Percentiles rank a stretch among this genome's conserved stretches.
phyloP scores from a whole-genome alignment of 1,284 basidiomycete species.

The Papiliotrema fonsecae region DNA sequence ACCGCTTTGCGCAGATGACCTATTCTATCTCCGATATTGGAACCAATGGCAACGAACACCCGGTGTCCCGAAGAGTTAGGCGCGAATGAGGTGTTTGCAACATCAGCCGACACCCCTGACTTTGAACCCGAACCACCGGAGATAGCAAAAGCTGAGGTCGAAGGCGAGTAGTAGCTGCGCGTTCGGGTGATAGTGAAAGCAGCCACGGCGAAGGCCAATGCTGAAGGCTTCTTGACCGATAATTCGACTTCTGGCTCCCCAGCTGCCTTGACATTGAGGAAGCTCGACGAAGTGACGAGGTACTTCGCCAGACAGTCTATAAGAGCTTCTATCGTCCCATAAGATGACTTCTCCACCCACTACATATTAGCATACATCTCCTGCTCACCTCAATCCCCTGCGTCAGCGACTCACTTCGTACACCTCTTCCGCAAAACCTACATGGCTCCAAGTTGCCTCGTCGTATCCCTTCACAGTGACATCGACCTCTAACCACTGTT shows the following conservation, averaged over 20 bases:
- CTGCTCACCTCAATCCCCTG: background rate
- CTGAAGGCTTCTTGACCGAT: slow-evolving; percentile 2
- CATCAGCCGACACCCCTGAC: too few relatives aligned
- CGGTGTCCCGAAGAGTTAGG: background rate
- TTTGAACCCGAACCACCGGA: too few relatives aligned
- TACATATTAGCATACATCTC: slow-evolving; percentile 13
- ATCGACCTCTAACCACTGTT: slow-evolving; percentile 65
- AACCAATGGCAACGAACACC: slow-evolving; percentile 71
- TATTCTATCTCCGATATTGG: slow-evolving; percentile 84
- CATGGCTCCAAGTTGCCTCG: slow-evolving; percentile 46
- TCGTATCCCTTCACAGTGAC: slow-evolving; percentile 47
- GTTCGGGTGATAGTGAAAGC: background rate
- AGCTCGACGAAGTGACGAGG: slow-evolving; percentile 26
- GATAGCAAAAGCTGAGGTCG: background rate
- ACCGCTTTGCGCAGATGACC: slow-evolving; percentile 76
- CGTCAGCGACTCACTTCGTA: slow-evolving; percentile 51
- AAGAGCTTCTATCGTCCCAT: slow-evolving; percentile 69
- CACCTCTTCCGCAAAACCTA: slow-evolving; percentile 46
- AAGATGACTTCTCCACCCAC: slow-evolving; percentile 53
- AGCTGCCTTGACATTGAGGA: background rate
- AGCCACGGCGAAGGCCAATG: background rate
- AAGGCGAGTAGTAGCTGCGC: background rate
- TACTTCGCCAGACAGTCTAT: slow-evolving; percentile 58
- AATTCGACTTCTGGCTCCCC: slow-evolving; percentile 12
- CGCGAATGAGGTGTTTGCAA: background rate